These are phyloP conservation scores for Podospora australis DNA, from an alignment of 495 filamentous ascomycete genomes.

Conservation along the genomic window DNA sequence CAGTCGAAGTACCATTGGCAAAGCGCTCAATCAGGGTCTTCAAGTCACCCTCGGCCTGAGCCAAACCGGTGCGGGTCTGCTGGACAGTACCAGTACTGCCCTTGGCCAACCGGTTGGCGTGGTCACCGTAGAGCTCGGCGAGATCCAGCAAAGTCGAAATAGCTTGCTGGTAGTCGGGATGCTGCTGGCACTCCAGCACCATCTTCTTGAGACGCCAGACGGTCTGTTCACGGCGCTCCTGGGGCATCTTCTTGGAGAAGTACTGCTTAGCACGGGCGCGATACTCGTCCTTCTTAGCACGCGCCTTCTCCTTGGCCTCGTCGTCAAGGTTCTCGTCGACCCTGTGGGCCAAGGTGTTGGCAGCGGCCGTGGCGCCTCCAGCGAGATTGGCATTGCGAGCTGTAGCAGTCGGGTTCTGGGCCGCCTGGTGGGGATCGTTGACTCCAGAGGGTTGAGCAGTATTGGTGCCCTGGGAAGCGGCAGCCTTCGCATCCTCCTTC, in stretches of 20 bases:
- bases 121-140: slow-evolving; percentile 79
- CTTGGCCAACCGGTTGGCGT: slow-evolving; percentile 56
- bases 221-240: slow-evolving; percentile 89
- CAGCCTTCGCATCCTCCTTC: slow-evolving; percentile 49
- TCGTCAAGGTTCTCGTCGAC: slow-evolving; percentile 50
- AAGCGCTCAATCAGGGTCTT: slow-evolving; percentile 91
- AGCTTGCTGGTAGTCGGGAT: slow-evolving; percentile 84
- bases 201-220: slow-evolving; percentile 97
- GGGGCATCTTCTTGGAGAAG: slow-evolving; percentile 72
- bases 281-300: slow-evolving; percentile 34
- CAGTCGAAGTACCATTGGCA: slow-evolving; percentile 84
- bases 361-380: slow-evolving; percentile 43
- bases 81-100: slow-evolving; percentile 62
- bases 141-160: slow-evolving; percentile 77
- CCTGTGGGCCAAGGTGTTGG: slow-evolving; percentile 43
- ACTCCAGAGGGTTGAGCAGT: slow-evolving; percentile 24
- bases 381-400: slow-evolving; percentile 40
- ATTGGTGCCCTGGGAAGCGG: slow-evolving; percentile 19
- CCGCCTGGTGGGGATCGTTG: slow-evolving; percentile 18
- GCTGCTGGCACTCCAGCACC: slow-evolving; percentile 90
- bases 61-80: slow-evolving; percentile 59
- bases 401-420: slow-evolving; percentile 16
- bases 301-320: slow-evolving; percentile 54
- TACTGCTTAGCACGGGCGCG: slow-evolving; percentile 63
- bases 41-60: slow-evolving; percentile 70